phyloP scores from a whole-genome alignment of 805 yeast species.

The Kregervanrija pseudodelftensis region DNA sequence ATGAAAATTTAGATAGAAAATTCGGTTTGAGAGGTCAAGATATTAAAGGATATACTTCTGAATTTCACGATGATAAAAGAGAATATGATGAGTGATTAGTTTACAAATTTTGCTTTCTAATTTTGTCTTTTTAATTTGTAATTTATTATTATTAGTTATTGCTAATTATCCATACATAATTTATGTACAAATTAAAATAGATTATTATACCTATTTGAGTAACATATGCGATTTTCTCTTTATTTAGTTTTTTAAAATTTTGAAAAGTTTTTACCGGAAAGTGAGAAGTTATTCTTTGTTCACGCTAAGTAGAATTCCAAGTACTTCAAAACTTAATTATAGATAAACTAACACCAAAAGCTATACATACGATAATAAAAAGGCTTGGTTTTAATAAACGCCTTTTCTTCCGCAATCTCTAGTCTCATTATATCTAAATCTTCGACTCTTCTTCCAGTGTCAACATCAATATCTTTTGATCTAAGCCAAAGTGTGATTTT shows the following conservation, averaged over 20 bases:
- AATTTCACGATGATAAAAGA: slow-evolving; percentile 7
- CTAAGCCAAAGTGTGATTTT: slow-evolving; percentile 37
- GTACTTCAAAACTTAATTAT: too few relatives aligned
- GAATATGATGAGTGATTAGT: background rate
- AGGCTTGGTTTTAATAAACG: slow-evolving; percentile 34
- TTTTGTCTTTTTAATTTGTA: background rate
- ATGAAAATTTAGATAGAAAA: slow-evolving; percentile 18
- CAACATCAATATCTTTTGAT: slow-evolving; percentile 44
- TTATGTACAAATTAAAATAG: background rate
- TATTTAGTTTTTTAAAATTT: too few relatives aligned
- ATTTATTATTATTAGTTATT: background rate
- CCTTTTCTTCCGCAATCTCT: slow-evolving; percentile 45
- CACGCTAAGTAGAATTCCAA: too few relatives aligned
- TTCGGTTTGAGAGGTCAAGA: slow-evolving; percentile 28
- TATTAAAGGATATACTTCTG: slow-evolving; percentile 25
- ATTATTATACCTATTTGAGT: too few relatives aligned
- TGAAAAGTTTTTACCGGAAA: too few relatives aligned
- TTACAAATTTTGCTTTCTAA: background rate
- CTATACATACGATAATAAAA: slow-evolving; percentile 37
- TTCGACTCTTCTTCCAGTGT: slow-evolving; percentile 48
- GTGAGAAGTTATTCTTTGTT: background rate
- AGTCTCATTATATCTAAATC: slow-evolving; percentile 45
- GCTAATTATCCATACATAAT: background rate
- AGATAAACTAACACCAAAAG: slow-evolving; percentile 38
- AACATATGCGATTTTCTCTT: too few relatives aligned